A percentile compares a stretch with the other conserved stretches of the same genome.
phyloP scores from a whole-genome alignment of 345 rosid genomes.

The Microcos paniculata region DNA sequence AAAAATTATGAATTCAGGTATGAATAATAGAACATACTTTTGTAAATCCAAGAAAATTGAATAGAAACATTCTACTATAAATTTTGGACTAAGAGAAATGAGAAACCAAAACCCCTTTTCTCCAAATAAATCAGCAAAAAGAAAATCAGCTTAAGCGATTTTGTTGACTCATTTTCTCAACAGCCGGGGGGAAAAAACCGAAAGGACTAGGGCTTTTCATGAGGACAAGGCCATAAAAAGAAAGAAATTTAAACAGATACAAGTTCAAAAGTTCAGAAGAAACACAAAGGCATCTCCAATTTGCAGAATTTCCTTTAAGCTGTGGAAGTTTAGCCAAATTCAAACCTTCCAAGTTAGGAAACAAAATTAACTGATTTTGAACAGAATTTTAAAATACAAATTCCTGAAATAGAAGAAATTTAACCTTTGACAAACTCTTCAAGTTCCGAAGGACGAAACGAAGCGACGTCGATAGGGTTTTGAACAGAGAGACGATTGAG shows the following conservation, averaged over 20 bases:
- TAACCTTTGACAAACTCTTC: slow-evolving; percentile 95
- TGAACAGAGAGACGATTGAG: slow-evolving; percentile 50
- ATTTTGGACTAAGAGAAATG: not conserved
- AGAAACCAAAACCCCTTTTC: not conserved
- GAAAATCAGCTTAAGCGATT: not conserved
- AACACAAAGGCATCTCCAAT: not conserved
- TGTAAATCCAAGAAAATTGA: not conserved
- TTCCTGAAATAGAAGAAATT: not conserved
- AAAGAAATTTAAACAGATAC: not conserved
- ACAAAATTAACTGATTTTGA: not conserved
- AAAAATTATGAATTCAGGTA: not conserved
- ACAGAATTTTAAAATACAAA: not conserved
- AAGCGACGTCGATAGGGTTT: slow-evolving; percentile 49
- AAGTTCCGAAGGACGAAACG: slow-evolving; percentile 60
- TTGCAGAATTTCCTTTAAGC: not conserved
- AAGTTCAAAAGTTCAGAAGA: not conserved
- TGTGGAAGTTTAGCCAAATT: not conserved
- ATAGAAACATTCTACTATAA: not conserved
- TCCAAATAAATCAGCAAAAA: not conserved
- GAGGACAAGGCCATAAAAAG: not conserved
- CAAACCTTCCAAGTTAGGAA: not conserved
- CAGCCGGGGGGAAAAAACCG: not conserved
- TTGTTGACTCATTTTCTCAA: not conserved
- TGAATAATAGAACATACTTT: not conserved
- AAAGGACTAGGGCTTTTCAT: not conserved